These are phyloP conservation scores for Suillus luteus DNA, from an alignment of 768 basidiomycete genomes.

Conservation along the genomic window DNA sequence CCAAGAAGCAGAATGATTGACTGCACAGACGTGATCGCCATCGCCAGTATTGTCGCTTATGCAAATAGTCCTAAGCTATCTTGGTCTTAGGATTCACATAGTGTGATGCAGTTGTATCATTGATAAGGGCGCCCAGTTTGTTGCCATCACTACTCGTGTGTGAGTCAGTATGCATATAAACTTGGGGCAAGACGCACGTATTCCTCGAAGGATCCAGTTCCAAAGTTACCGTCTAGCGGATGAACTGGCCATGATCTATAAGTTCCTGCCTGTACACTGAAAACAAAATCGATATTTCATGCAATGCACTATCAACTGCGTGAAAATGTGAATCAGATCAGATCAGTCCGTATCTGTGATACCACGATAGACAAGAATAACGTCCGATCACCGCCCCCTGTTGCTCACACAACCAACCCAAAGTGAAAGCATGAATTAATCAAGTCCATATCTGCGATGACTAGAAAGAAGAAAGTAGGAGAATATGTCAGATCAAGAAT, in stretches of 20 bases:
- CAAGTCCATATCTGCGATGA: conserved; percentile 4
- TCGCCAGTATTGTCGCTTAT: not conserved
- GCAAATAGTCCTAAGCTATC: conserved; percentile 41
- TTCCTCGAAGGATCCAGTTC: conserved; percentile 61
- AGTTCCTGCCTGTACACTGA: conserved; percentile 67
- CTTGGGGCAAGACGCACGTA: conserved; percentile 43
- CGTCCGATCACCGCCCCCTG: not conserved
- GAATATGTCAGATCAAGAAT: not conserved
- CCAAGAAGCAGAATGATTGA: not conserved
- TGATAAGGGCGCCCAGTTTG: conserved; percentile 85
- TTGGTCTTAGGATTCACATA: conserved; percentile 84
- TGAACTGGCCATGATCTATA: conserved; percentile 91
- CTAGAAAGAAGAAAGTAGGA: not conserved
- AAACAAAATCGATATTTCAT: not conserved
- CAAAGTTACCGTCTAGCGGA: conserved; percentile 70
- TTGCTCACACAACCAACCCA: not conserved
- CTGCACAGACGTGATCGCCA: not conserved
- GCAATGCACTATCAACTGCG: not conserved
- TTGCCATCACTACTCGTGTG: conserved; percentile 65
- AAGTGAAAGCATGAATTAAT: not conserved
- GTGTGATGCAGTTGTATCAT: conserved; percentile 96
- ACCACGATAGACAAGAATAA: not conserved
- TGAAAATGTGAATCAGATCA: conserved; percentile 17
- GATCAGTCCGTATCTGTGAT: conserved; percentile 13
- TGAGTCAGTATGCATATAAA: conserved; percentile 2